Evolutionary conservation across 2,329 filamentous ascomycete species (phyloP).

Genomic region (Ophiocordyceps camponoti-rufipedis): DNA sequence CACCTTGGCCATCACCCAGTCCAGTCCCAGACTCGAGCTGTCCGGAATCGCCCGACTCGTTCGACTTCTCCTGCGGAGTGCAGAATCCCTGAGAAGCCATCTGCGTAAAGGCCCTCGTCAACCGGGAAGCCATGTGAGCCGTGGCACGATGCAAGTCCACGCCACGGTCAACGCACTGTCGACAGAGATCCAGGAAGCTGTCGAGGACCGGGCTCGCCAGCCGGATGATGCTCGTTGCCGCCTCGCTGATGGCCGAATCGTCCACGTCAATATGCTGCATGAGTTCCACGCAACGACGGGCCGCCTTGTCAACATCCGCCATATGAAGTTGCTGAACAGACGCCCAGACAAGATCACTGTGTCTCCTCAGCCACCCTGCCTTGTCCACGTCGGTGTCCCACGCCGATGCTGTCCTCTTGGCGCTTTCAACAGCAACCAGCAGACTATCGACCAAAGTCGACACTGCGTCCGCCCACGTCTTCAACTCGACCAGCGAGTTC

Average conservation of each 20-base stretch:
- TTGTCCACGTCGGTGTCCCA: conserved; percentile 16
- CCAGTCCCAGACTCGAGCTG: conserved; percentile 84
- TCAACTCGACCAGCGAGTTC: conserved; percentile 7
- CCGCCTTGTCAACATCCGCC: conserved; percentile 28
- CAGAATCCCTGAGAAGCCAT: conserved; percentile 81
- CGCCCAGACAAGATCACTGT: conserved; percentile 31
- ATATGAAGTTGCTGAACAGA: conserved; percentile 42
- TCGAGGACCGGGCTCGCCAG: conserved; percentile 46
- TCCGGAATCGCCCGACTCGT: conserved; percentile 51
- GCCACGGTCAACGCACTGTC: conserved; percentile 38
- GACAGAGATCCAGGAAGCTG: conserved; percentile 49
- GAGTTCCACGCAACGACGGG: conserved; percentile 18
- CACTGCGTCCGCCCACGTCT: conserved; percentile 36
- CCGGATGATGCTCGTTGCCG: conserved; percentile 13
- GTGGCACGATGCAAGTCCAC: conserved; percentile 49
- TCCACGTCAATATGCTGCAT: conserved; percentile 15
- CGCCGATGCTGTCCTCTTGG: conserved; percentile 34
- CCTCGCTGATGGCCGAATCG: conserved; percentile 8
- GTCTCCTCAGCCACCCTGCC: conserved; percentile 15
- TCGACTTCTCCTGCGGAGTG: conserved; percentile 64
- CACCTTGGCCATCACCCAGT: conserved; percentile 84
- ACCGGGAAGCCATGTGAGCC: conserved; percentile 55
- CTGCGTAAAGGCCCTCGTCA: conserved; percentile 61
- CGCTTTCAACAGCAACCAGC: conserved; percentile 62
- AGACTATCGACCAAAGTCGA: conserved; percentile 54